A percentile compares a stretch with the other conserved stretches of the same genome.
Evolutionary conservation across 257 asterid species (phyloP).

Genomic region (Ajuga chamaepitys): DNA sequence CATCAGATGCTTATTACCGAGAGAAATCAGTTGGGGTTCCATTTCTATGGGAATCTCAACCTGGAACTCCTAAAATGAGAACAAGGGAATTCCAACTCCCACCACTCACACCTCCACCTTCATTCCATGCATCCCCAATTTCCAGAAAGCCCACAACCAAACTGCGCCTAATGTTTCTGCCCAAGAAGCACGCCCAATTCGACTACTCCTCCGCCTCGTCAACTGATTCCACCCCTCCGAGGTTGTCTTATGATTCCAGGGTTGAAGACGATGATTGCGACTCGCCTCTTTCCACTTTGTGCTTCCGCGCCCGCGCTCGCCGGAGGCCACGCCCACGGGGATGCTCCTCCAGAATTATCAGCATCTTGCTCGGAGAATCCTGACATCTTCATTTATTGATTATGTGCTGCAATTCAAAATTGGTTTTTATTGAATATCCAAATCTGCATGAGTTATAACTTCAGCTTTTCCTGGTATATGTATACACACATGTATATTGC

Average conservation of each 20-base stretch:
- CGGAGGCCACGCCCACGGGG: neutral
- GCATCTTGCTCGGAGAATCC: neutral
- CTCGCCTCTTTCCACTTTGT: neutral
- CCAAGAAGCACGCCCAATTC: neutral
- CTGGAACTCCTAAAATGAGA: slow-evolving; percentile 22
- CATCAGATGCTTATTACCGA: slow-evolving; percentile 10
- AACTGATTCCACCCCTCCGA: neutral
- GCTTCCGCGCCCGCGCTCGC: neutral
- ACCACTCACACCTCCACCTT: slow-evolving; percentile 34
- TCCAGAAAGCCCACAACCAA: neutral
- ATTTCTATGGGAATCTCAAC: slow-evolving; percentile 28
- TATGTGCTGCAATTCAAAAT: too few relatives aligned
- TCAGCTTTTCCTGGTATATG: too few relatives aligned
- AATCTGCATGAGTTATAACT: too few relatives aligned
- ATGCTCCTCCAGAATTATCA: neutral
- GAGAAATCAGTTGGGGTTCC: slow-evolving; percentile 18
- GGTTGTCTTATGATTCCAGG: slow-evolving; percentile 10
- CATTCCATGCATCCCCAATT: neutral
- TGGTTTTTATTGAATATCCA: too few relatives aligned
- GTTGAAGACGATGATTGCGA: slow-evolving; percentile 8
- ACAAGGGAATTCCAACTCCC: slow-evolving; percentile 6
- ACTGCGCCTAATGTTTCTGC: neutral
- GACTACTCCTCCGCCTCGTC: neutral
- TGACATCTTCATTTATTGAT: neutral
- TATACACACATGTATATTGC: too few relatives aligned